Percentiles rank a stretch among this genome's conserved stretches.
Evolutionary conservation across 257 asterid genomes (phyloP).

Genomic region (Asclepias syriaca): DNA sequence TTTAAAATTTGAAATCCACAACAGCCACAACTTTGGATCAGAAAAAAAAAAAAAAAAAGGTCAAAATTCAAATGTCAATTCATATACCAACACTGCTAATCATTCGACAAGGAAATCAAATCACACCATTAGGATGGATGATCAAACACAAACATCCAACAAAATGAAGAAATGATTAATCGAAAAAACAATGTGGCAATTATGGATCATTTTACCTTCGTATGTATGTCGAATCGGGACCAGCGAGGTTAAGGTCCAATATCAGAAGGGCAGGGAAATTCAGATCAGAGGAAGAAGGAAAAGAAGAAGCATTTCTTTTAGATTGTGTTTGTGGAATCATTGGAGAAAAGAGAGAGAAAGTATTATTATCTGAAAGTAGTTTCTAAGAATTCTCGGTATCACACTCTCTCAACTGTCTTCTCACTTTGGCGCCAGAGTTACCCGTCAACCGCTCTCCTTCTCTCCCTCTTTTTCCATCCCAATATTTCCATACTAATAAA

Average conservation of each 20-base stretch:
- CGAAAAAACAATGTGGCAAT: not conserved
- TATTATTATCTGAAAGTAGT: not conserved
- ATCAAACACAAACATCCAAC: not conserved
- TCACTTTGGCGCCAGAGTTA: conserved; percentile 15
- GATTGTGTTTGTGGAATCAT: not conserved
- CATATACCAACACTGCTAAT: not conserved
- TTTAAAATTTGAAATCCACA: not conserved
- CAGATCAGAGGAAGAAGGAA: not conserved
- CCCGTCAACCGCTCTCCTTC: conserved; percentile 22
- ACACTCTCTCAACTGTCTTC: conserved; percentile 7
- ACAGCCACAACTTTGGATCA: not conserved
- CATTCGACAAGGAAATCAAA: not conserved
- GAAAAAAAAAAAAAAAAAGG: not conserved
- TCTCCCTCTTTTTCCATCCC: not conserved
- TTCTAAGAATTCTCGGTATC: not conserved
- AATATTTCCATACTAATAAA: too few relatives aligned
- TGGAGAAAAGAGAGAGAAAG: not conserved
- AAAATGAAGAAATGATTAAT: not conserved
- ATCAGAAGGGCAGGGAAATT: not conserved
- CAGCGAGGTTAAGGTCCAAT: not conserved
- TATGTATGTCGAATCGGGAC: not conserved
- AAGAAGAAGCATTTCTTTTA: not conserved
- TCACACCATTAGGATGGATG: not conserved
- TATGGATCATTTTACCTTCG: not conserved
- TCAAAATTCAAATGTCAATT: not conserved